Conservation (phyloP, 441 rosid genomes). For the Macaranga tanarius region DNA sequence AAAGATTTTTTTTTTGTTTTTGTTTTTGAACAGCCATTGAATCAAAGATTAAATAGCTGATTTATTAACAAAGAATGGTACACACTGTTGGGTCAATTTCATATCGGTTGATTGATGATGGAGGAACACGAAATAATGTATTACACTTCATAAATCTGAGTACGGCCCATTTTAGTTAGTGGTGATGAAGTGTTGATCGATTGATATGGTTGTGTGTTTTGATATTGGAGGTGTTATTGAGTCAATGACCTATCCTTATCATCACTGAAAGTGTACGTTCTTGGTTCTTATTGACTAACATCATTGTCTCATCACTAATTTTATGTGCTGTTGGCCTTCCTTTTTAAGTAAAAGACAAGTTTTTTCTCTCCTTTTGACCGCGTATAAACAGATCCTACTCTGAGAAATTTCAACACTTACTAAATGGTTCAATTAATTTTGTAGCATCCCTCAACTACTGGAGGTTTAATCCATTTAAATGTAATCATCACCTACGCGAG, state of each 20-base stretch:
- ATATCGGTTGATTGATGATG: slow-evolving; percentile 3
- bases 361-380: background rate
- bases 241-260: slow-evolving; percentile 11
- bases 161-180: background rate
- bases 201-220: background rate
- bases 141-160: background rate
- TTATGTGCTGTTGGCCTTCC: background rate
- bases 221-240: background rate
- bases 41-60: background rate
- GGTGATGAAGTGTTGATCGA: background rate
- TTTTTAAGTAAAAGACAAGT: background rate
- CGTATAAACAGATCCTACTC: background rate
- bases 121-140: background rate
- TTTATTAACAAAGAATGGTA: background rate
- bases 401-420: background rate
- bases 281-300: background rate
- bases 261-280: background rate
- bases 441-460: background rate
- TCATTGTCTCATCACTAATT: slow-evolving; percentile 12
- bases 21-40: too few relatives aligned
- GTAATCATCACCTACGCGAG: too few relatives aligned
- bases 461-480: background rate
- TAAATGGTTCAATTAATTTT: slow-evolving; percentile 1
- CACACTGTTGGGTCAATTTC: slow-evolving; percentile 11
- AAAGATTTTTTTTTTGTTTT: too few relatives aligned